Base-by-base conservation (phyloP, 2,329 filamentous ascomycete genomes). In the Colletotrichum australisinense region DNA sequence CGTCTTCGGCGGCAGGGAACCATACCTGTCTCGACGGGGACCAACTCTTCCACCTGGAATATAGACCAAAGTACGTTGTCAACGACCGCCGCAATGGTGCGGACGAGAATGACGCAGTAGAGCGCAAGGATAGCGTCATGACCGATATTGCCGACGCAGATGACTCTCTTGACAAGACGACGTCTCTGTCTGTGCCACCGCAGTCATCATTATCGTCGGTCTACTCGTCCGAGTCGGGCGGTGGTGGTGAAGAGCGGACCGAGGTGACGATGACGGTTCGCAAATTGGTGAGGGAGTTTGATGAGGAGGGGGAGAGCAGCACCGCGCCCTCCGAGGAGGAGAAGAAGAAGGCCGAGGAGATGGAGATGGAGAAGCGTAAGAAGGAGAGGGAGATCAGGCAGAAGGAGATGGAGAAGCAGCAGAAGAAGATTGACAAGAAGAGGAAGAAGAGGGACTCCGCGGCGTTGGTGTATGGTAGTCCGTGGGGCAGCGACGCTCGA, bases 291-390 rank as follows among this genome's bases (percentile, higher is more conserved):
- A 35, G 38, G n/a, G 63, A 24, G 12, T 49, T 46, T 24, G 63
- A 65, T n/a, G 63, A 65, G 14, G 19, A 56, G 24, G 63, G 63
- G 14, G 63, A 65, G 63, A 65, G 52, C 6, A 65, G 63, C 11
- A 49, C 52, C 22, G 63, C 52, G 28, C 4, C 19, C n/a, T 35
- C 14, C 4, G 35, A 9, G 14, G n/a, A 30, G 7, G 38, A n/a
- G 26, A 26, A 16, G 22, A n/a, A n/a, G 22, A 60, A 22, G 22
- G 26, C 35, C 3, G 22, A 22, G 42, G 6, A 32, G 26, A 35
- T n/a, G 19, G 42, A 49, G 42, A 49, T 9, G 19, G 42, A 9
- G 42, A 49, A 49, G 42, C 42, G 19, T 35, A 35, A 28, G 5
- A 24, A 22, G 42, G 6, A 32, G 11, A 52, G 4, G 42, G 42